Evolutionary conservation across 495 filamentous ascomycete genomes (phyloP).

Genomic region (Melanomma pulvis-pyrius): DNA sequence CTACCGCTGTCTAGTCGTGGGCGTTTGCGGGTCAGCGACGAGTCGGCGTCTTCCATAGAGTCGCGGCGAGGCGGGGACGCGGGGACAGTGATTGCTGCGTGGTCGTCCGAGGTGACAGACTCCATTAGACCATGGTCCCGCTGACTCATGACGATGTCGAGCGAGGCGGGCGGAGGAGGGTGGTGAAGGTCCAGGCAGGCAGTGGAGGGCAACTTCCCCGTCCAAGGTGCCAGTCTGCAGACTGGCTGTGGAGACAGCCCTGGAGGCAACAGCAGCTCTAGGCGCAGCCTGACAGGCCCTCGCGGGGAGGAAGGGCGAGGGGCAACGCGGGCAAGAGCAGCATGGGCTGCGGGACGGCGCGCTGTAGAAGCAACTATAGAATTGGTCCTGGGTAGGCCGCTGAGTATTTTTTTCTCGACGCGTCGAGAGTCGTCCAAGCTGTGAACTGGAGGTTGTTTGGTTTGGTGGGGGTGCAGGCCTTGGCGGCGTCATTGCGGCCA

Average conservation of each 20-base stretch:
- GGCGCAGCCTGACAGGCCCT: conserved; percentile 18
- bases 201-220: not conserved
- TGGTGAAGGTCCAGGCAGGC: not conserved
- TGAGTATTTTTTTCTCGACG: not conserved
- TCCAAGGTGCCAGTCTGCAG: not conserved
- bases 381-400: not conserved
- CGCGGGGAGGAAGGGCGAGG: conserved; percentile 1
- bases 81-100: conserved; percentile 26
- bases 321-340: conserved; percentile 1
- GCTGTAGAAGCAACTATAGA: conserved; percentile 11
- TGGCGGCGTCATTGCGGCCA: not conserved
- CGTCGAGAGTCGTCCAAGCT: not conserved
- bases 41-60: conserved; percentile 60
- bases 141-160: conserved; percentile 29
- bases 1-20: conserved; percentile 64
- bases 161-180: not conserved
- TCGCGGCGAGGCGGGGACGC: conserved; percentile 46
- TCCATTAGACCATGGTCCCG: conserved; percentile 36
- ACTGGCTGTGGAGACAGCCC: too few species aligned
- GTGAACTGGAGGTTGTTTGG: not conserved
- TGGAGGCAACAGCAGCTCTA: conserved; percentile 28
- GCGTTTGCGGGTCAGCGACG: conserved; percentile 61
- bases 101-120: conserved; percentile 25
- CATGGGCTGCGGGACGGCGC: conserved; percentile 16
- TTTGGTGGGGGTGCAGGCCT: conserved; percentile 9